Percentiles rank a stretch among this genome's conserved stretches.
These are phyloP conservation scores for Cercophora scortea DNA, from an alignment of 495 filamentous ascomycete genomes.

Conservation along the genomic window DNA sequence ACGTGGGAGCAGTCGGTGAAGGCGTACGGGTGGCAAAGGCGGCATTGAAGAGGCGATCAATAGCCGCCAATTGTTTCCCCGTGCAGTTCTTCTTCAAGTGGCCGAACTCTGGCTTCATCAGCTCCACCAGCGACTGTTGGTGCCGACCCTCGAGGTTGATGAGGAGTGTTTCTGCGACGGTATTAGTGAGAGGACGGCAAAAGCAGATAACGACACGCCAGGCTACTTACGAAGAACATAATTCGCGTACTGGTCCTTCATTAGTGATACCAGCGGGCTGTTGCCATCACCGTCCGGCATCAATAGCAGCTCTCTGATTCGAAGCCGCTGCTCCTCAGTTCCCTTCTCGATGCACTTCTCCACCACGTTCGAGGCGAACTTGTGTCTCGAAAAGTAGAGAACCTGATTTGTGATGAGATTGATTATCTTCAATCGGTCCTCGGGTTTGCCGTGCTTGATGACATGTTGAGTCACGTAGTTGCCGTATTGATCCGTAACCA, in stretches of 20 bases:
- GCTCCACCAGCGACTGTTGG: constrained; percentile 56
- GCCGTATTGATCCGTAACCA: constrained; percentile 86
- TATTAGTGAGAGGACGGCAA: constrained; percentile 24
- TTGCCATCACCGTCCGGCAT: constrained; percentile 54
- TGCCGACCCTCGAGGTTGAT: constrained; percentile 45
- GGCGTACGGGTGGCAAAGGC: constrained; percentile 30
- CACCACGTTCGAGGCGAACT: constrained; percentile 95
- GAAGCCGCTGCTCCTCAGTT: constrained; percentile 55
- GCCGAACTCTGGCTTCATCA: constrained; percentile 66
- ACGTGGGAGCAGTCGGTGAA: constrained; percentile 17
- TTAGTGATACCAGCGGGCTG: constrained; percentile 61
- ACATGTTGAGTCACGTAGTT: constrained; percentile 98
- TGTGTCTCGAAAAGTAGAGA: constrained; percentile 79
- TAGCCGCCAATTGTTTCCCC: constrained; percentile 69
- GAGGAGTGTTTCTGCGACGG: constrained; percentile 14
- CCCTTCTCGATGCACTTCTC: constrained; percentile 85
- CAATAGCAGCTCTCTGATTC: constrained; percentile 63
- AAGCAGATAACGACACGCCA: background rate
- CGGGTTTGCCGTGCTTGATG: constrained; percentile 70
- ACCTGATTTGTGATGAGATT: constrained; percentile 62
- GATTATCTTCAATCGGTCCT: constrained; percentile 69
- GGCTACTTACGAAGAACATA: constrained; percentile 86
- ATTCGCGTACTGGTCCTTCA: constrained; percentile 91
- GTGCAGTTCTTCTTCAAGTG: constrained; percentile 65
- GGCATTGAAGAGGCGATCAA: constrained; percentile 46